These are phyloP conservation scores for Exophiala bonariae DNA, from an alignment of 2,329 filamentous ascomycete species.

Conservation along the genomic window DNA sequence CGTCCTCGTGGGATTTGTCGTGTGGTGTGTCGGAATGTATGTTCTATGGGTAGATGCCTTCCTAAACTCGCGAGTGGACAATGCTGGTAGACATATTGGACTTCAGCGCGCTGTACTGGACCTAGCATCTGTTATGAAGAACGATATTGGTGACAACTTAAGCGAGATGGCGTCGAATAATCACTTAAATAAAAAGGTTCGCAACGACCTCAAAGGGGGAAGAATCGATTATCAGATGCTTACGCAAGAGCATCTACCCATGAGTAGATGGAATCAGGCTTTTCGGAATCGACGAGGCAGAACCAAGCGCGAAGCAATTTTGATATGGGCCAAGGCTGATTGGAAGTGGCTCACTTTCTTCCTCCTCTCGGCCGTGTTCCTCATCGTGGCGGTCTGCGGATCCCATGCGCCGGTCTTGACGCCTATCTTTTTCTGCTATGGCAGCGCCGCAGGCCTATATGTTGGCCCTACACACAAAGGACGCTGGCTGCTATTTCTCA, in stretches of 20 bases:
- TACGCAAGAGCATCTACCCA: neutral
- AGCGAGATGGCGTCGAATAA: constrained; percentile 12
- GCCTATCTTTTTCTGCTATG: neutral
- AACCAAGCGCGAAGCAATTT: too few species aligned
- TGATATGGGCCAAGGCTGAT: neutral
- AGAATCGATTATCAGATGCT: constrained; percentile 11
- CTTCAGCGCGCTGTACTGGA: constrained; percentile 30
- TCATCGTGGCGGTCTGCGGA: constrained; percentile 6
- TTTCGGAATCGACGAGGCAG: neutral
- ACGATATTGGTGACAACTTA: constrained; percentile 12
- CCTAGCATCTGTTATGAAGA: constrained; percentile 16
- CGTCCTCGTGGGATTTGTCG: constrained; percentile 33
- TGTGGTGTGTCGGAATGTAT: constrained; percentile 36
- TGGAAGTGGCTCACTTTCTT: neutral
- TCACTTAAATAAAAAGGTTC: constrained; percentile 8
- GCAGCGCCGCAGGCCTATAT: neutral
- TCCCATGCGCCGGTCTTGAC: constrained; percentile 5
- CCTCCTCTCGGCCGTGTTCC: constrained; percentile 7
- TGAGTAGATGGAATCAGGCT: neutral
- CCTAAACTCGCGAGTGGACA: constrained; percentile 29
- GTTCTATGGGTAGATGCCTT: constrained; percentile 37
- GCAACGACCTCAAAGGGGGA: constrained; percentile 8
- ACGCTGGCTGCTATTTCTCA: constrained; percentile 10
- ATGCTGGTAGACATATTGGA: constrained; percentile 32
- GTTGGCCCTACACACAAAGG: constrained; percentile 2